phyloP scores from a whole-genome alignment of 805 yeast species.

The Zygosaccharomyces siamensis region DNA sequence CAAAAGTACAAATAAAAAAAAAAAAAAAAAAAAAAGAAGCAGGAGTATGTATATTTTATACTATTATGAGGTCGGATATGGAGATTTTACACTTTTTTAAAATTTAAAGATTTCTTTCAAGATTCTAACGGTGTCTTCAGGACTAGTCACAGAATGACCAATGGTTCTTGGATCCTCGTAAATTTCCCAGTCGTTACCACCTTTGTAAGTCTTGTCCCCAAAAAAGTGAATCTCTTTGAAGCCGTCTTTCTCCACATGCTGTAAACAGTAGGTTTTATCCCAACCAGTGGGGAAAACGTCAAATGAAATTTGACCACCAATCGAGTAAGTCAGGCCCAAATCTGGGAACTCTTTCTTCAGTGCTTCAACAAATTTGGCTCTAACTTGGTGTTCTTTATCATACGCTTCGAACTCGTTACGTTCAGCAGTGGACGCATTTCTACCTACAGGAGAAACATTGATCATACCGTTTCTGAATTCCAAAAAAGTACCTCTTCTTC shows the following conservation, averaged over 20 bases:
- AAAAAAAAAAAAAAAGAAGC: not conserved
- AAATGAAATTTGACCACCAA: conserved; percentile 98
- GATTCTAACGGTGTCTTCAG: conserved; percentile 82
- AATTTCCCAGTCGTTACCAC: conserved; percentile 99
- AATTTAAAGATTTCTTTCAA: conserved; percentile 70
- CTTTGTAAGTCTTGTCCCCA: conserved; percentile 95
- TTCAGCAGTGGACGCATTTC: conserved; percentile 93
- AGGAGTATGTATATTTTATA: not conserved
- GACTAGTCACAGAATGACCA: conserved; percentile 89
- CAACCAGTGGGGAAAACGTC: conserved; percentile 99
- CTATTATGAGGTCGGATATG: not conserved
- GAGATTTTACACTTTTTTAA: conserved; percentile 9
- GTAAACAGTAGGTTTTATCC: conserved; percentile 98
- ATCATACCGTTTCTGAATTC: conserved; percentile 99
- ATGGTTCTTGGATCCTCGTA: conserved; percentile 87
- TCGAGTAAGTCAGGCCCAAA: conserved; percentile 85
- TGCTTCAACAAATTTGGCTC: conserved; percentile 81
- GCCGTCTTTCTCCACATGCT: conserved; percentile 81
- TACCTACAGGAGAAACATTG: conserved; percentile 96
- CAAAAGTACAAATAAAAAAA: not conserved
- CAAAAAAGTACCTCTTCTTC: conserved; percentile 97
- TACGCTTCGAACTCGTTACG: conserved; percentile 86
- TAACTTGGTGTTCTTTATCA: conserved; percentile 75
- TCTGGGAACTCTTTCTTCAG: conserved; percentile 80
- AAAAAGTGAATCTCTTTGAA: conserved; percentile 92